A percentile compares a stretch with the other conserved stretches of the same genome.
These are phyloP conservation scores for Penicillium nucicola DNA, from an alignment of 495 filamentous ascomycete genomes.

Conservation along the genomic window DNA sequence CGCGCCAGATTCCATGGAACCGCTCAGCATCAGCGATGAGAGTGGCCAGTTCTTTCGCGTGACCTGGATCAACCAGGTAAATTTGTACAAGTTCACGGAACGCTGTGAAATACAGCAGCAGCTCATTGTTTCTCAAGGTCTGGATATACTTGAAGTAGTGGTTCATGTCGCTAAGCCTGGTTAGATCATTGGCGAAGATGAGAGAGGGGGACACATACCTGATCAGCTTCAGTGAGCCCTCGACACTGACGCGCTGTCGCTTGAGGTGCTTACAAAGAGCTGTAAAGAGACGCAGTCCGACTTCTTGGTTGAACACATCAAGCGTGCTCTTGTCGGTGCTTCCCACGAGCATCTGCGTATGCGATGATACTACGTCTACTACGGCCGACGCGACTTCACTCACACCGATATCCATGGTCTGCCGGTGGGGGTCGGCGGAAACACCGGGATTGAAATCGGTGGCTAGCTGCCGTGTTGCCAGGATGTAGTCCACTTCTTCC, in stretches of 20 bases:
- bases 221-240: constrained; percentile 89
- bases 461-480: constrained; percentile 79
- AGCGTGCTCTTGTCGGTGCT: constrained; percentile 96
- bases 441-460: constrained; percentile 86
- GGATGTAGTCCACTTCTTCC: constrained; percentile 95
- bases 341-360: constrained; percentile 87
- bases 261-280: constrained; percentile 96
- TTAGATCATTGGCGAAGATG: constrained; percentile 5
- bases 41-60: constrained; percentile 92
- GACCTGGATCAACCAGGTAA: constrained; percentile 81
- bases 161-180: constrained; percentile 75
- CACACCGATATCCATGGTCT: constrained; percentile 72
- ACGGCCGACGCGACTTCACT: constrained; percentile 74
- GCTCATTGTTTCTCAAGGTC: constrained; percentile 74
- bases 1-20: constrained; percentile 87
- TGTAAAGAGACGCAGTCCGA: constrained; percentile 85
- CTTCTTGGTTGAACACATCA: constrained; percentile 98
- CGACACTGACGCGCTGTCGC: constrained; percentile 84
- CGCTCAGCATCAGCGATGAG: constrained; percentile 90
- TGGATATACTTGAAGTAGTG: constrained; percentile 83
- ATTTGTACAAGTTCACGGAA: constrained; percentile 92
- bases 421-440: constrained; percentile 39
- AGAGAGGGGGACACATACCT: constrained; percentile 44
- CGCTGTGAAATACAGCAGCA: constrained; percentile 86
- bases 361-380: constrained; percentile 78